Percentiles rank a stretch among this genome's conserved stretches.
phyloP scores from a whole-genome alignment of 2,329 filamentous ascomycete genomes.

The Sporothrix brunneoviolacea region DNA sequence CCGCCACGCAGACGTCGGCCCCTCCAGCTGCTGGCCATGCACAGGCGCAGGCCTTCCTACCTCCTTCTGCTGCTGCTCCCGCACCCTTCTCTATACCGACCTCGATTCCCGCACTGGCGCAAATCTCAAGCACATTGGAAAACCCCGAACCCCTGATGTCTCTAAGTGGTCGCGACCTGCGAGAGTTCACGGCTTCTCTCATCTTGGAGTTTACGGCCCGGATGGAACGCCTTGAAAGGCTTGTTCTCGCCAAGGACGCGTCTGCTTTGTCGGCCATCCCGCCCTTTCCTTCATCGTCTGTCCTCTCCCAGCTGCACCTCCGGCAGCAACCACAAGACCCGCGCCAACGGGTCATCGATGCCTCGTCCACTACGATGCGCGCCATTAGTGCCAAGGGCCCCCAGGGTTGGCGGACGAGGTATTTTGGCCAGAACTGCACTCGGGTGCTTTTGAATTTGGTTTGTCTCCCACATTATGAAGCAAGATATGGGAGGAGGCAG shows the following conservation, averaged over 20 bases:
- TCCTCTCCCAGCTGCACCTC: constrained; percentile 20
- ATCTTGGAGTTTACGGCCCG: constrained; percentile 43
- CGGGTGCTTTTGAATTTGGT: constrained; percentile 49
- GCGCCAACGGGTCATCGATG: constrained; percentile 10
- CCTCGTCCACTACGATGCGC: constrained; percentile 37
- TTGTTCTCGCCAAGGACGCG: constrained; percentile 35
- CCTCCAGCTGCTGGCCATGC: constrained; percentile 6
- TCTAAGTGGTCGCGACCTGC: constrained; percentile 23
- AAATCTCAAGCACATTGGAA: constrained; percentile 8
- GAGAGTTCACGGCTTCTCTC: constrained; percentile 17
- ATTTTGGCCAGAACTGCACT: constrained; percentile 47
- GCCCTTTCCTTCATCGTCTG: constrained; percentile 16
- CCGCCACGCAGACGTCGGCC: background rate
- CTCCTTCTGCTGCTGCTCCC: background rate
- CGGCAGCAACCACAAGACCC: constrained; percentile 12
- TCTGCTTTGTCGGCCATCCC: constrained; percentile 13
- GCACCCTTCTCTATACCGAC: background rate
- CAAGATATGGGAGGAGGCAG: no score
- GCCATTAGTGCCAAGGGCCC: constrained; percentile 45
- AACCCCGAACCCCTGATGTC: constrained; percentile 13
- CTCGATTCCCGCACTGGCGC: background rate
- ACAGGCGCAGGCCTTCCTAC: background rate
- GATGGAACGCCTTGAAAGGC: constrained; percentile 48
- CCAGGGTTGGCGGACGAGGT: constrained; percentile 39
- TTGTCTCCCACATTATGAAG: constrained; percentile 19